Evolutionary conservation across 345 rosid species (phyloP).

Genomic region (Melastoma malabathricum): DNA sequence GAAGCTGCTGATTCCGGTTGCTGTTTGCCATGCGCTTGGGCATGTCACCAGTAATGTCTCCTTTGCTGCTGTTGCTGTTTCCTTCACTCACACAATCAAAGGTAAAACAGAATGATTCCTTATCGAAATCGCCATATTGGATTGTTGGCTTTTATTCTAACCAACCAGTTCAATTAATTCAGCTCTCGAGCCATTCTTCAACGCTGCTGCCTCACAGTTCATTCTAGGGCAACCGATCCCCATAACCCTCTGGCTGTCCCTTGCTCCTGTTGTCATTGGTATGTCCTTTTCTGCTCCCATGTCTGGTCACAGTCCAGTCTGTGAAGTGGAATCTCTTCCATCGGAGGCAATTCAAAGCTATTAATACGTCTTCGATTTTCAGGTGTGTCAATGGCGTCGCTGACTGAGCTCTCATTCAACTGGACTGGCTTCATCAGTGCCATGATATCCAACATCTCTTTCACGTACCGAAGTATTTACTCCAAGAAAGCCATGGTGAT

Average conservation of each 20-base stretch:
- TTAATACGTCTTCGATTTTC: slow-evolving; percentile 1
- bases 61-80: slow-evolving; percentile 96
- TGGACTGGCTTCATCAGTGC: slow-evolving; percentile 97
- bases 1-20: slow-evolving; percentile 79
- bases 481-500: slow-evolving; percentile 97
- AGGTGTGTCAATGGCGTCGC: slow-evolving; percentile 90
- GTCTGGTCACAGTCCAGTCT: not conserved
- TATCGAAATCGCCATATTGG: no score
- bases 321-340: not conserved
- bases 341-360: not conserved
- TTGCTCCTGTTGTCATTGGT: slow-evolving; percentile 90
- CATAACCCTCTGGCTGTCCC: slow-evolving; percentile 70
- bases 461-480: slow-evolving; percentile 90
- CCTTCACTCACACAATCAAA: slow-evolving; percentile 92
- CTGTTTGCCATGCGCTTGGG: slow-evolving; percentile 85
- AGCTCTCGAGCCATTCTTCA: slow-evolving; percentile 99
- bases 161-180: slow-evolving; percentile 11
- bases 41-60: slow-evolving; percentile 92
- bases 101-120: slow-evolving; percentile 18
- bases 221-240: slow-evolving; percentile 81
- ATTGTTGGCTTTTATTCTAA: no score
- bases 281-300: slow-evolving; percentile 2
- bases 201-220: slow-evolving; percentile 92
- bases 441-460: slow-evolving; percentile 90
- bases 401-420: slow-evolving; percentile 91